Percentiles rank a stretch among this genome's conserved stretches.
Evolutionary conservation across 805 yeast genomes (phyloP).

Genomic region (Tetrapisispora iriomotensis): DNA sequence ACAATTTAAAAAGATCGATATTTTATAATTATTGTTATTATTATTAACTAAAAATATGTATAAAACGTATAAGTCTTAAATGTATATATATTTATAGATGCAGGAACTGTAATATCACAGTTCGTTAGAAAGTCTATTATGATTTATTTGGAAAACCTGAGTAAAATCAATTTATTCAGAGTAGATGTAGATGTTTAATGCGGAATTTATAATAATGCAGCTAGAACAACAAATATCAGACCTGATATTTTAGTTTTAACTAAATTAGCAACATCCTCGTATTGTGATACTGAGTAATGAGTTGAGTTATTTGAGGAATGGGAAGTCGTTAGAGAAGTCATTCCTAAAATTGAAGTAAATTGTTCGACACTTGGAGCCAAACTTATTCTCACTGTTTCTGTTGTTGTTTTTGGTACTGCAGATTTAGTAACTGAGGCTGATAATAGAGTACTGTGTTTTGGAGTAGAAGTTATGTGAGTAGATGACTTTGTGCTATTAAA

Average conservation of each 20-base stretch:
- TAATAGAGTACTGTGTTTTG: background rate
- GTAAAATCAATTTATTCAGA: background rate
- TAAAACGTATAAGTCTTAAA: no score
- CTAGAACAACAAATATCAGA: conserved; percentile 2
- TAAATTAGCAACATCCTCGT: conserved; percentile 11
- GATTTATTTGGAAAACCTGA: no score
- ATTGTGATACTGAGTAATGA: conserved; percentile 2
- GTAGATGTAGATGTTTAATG: background rate
- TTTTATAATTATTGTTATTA: no score
- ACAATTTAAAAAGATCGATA: no score
- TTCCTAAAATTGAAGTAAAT: background rate
- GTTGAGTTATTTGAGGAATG: background rate
- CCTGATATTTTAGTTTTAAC: conserved; percentile 9
- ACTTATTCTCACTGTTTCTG: background rate
- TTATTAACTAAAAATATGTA: no score
- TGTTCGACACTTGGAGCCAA: background rate
- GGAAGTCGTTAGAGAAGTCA: background rate
- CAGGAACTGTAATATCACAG: no score
- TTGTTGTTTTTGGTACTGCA: background rate
- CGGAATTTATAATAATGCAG: background rate
- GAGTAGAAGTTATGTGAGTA: conserved; percentile 2
- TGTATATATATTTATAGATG: no score
- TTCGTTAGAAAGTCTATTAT: no score
- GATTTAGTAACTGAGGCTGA: background rate
- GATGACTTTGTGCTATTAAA: no score